Evolutionary conservation across 768 basidiomycete genomes (phyloP), one percentile per base, ranked within the genome.

Genomic region (Suillus tomentosus): DNA sequence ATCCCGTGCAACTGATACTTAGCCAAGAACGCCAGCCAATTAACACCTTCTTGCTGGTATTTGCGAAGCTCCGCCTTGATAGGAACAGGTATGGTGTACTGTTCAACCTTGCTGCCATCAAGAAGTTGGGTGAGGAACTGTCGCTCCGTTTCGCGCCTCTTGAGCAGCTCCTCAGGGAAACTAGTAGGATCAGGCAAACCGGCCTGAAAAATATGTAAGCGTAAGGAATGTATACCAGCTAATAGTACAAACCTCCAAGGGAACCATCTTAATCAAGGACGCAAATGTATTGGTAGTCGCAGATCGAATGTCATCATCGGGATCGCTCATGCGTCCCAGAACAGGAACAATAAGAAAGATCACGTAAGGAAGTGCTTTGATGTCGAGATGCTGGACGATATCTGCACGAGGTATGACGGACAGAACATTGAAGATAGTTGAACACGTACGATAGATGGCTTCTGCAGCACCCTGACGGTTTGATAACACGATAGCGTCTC

Each of bases 1-100:
- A 99, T 94, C 15, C 97, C 97, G 73, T 99, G 97, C 3, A 99
- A 78, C 71, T 99, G 97, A 74, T 97, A 99, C 74, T 97, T 98
- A 22, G 95, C 93, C 43, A 99, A 82, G 81, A 99, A 99, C 1
- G 97, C 97, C 19, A 99, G 82, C 97, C 97, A 99, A 74, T 94
- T 99, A 68, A 99, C 93, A 40, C 97, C 97, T 62, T 99, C 97
- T 78, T 94, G 93, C 76, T 99, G 97, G 74, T 99, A 99, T 74
- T 95, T 94, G 64, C 97, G 90, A 56, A 99, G 81, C 68, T 98
- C 94, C 39, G 96, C 95, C 63, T 96, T 93, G 81, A 99, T 92
- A 34, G 80, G 78, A 62, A 95, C 87, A 0, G 97, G 95, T 1
- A 99, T 86, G 48, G 79, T 77, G 74, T 98, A 99, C 66, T 90